These are phyloP conservation scores for Lactarius quietus DNA, from an alignment of 768 basidiomycete genomes.

Conservation along the genomic window DNA sequence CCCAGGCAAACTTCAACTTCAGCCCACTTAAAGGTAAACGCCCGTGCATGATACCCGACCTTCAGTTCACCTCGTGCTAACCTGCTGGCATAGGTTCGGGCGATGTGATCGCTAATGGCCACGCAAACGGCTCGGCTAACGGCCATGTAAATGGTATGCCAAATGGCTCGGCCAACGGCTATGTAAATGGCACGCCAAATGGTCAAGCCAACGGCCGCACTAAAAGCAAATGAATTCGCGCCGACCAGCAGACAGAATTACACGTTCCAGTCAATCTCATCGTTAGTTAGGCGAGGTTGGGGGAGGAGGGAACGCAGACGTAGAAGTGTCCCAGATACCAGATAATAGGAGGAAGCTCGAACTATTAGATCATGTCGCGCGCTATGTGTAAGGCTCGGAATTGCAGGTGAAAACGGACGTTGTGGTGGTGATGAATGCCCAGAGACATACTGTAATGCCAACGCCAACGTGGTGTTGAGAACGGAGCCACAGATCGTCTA, in stretches of 20 bases:
- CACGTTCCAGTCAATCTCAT: neutral
- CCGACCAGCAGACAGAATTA: neutral
- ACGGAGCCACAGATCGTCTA: too few species aligned
- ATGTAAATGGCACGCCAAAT: constrained; percentile 8
- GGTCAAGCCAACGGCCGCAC: neutral
- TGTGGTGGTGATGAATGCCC: too few species aligned
- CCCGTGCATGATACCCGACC: constrained; percentile 1
- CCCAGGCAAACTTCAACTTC: constrained; percentile 3
- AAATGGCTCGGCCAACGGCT: neutral
- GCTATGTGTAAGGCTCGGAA: too few species aligned
- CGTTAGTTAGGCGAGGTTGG: neutral
- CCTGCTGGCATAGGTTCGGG: neutral
- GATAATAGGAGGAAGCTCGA: too few species aligned
- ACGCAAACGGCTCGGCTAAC: neutral
- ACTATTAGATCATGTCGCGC: too few species aligned
- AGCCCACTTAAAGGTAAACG: constrained; percentile 18
- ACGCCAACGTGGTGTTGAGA: too few species aligned
- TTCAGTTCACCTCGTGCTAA: constrained; percentile 10
- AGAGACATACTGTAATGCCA: too few species aligned
- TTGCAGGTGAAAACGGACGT: too few species aligned
- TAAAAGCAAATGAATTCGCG: constrained; percentile 8
- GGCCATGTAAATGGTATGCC: neutral
- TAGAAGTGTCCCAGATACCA: too few species aligned
- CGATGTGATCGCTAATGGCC: constrained; percentile 1
- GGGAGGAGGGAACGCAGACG: neutral